Conservation (phyloP, 768 basidiomycete species). For the Lactarius deliciosus region DNA sequence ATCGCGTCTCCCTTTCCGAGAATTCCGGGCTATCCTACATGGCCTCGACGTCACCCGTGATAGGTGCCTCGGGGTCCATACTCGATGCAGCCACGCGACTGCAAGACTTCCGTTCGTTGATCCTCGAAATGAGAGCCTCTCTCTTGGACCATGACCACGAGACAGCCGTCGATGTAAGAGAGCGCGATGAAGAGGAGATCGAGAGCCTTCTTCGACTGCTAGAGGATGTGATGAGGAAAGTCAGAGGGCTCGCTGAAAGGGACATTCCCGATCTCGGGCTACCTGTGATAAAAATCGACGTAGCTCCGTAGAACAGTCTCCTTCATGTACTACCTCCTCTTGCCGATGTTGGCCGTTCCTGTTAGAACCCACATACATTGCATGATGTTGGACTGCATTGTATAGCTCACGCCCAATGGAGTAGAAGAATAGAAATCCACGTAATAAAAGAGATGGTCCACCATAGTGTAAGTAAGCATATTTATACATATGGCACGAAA, state of each 20-base stretch:
- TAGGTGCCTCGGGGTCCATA: not conserved
- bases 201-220: conserved; percentile 20
- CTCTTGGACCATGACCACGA: not conserved
- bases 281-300: conserved; percentile 1
- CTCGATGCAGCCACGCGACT: conserved; percentile 16
- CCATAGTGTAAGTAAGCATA: conserved; percentile 1
- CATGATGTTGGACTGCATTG: not conserved
- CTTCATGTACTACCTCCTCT: not conserved
- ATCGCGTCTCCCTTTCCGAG: not conserved
- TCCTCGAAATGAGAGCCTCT: conserved; percentile 17
- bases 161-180: not conserved
- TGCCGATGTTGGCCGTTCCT: not conserved
- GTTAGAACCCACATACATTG: not conserved
- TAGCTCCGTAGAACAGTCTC: not conserved
- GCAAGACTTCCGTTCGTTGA: conserved; percentile 16
- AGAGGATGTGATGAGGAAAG: conserved; percentile 22
- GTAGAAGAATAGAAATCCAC: not conserved
- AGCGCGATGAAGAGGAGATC: conserved; percentile 1
- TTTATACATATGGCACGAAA: conserved; percentile 13
- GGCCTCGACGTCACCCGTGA: not conserved
- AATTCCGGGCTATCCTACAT: not conserved
- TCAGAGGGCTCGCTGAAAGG: conserved; percentile 1
- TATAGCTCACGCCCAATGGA: too few relatives aligned
- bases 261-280: not conserved
- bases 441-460: conserved; percentile 3